Evolutionary conservation across 208 protist species (phyloP), one percentile per base, ranked within the genome.

Genomic region (Leishmania arabica): DNA sequence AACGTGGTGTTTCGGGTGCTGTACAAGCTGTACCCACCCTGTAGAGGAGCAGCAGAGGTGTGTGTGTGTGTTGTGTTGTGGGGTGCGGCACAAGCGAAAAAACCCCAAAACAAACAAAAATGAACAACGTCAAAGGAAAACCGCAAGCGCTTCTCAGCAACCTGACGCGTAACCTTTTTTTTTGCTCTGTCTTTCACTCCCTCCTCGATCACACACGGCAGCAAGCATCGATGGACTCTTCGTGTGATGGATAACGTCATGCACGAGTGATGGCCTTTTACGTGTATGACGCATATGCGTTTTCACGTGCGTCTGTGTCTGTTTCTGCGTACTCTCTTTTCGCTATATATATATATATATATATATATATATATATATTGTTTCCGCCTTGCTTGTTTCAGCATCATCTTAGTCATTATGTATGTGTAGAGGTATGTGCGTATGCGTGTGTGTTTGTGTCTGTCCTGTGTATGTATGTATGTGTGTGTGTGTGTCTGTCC

Each of bases 341-440:
- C 21, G 2, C 9, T 13, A 7, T 45, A 45, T 45, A 45, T 45
- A 45, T 45, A 45, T 42, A 42, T 42, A 45, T 45, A 45, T 13
- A 7, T 45, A 45, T 45, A 45, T 13, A 7, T 45, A 45, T 45
- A 45, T 45, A 45, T 8, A 45, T 45, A 45, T 47, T 40, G 1
- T 47, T 24, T 64, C 27, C 27, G 11, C n/a, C 58, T 64, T 24
- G 40, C 37, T 45, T 70, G 13, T 47, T 70, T 37, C 8, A 27
- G 34, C 58, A 15, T 34, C 58, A 58, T 58, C n/a, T 64, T 64
- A 31, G 62, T 15, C 13, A 68, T 68, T 75, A 19, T 75, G 70
- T 75, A 51, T 75, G 70, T 58, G 45, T 60, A 34, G 42, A 56
- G 13, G 47, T 54, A 34, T 75, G 47, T 75, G 70, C 31, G 70